Base-by-base conservation (phyloP, 768 basidiomycete genomes). In the Podaxis sp. region DNA sequence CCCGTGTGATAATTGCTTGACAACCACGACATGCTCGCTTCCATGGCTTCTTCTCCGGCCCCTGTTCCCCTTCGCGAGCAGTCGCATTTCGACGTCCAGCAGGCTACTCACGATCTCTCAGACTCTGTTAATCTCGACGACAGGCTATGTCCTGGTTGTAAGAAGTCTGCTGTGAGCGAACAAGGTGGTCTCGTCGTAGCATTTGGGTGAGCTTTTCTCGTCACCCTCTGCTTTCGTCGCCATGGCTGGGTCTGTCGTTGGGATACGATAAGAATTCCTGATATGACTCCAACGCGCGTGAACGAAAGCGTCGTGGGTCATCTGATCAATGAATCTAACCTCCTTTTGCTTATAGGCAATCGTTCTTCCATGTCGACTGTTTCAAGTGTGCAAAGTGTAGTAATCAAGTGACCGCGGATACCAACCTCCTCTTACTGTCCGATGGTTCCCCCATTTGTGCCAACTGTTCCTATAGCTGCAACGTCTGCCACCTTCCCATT, bases 371-470 rank as follows among this genome's bases (percentile, higher is more conserved):
- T 67, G 89, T 94, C 63, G 89, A 93, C 74, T 95, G 94, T 77
- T 98, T 98, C 83, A 94, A 92, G 67, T 99, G 97, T 72, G 95
- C 95, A 41, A 99, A 99, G 78, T 99, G 96, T 74, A 81, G 84
- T 62, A 86, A 95, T 73, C 86, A 90, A 72, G 96, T 99, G 66
- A 96, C 89, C 60, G 95, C 96, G 30, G 96, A 98, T 75, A 97
- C 96, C 26, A 99, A 97, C 77, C 84, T 99, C n/a, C 84, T 99
- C 38, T 82, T 99, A 11, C 87, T 99, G 56, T 96, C 95, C 36
- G 96, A 99, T 76, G 97, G 97, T 24, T 93, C 91, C n/a, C 97
- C 97, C 41, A 95, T 99, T 55, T 96, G 93, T 71, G 87, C 91
- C 48, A 88, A 91, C 69, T 96, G 95, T 79, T 94, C 94, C 3